Evolutionary conservation across 2,329 filamentous ascomycete genomes (phyloP).

Genomic region (Fusarium sp.): DNA sequence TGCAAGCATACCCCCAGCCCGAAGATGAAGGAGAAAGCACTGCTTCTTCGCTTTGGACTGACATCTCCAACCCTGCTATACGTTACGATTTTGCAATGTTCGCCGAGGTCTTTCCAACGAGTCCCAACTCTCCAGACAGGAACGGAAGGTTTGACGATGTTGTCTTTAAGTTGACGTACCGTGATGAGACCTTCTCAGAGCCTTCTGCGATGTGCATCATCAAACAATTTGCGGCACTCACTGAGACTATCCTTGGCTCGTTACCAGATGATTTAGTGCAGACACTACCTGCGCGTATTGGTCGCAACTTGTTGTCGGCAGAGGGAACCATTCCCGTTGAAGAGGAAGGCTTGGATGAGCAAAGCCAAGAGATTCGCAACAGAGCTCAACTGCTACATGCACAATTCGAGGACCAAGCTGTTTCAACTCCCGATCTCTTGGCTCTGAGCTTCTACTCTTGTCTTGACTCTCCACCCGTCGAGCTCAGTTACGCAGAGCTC

Average conservation of each 20-base stretch:
- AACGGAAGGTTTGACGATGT: slow-evolving; percentile 6
- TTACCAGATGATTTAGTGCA: background rate
- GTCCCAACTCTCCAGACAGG: background rate
- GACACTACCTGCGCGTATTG: background rate
- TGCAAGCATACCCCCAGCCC: background rate
- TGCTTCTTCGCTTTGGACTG: background rate
- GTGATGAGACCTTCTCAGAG: background rate
- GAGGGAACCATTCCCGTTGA: background rate
- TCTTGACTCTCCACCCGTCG: background rate
- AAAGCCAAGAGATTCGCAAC: background rate
- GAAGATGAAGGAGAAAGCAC: fast-evolving
- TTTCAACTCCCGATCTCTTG: background rate
- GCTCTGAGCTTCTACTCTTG: slow-evolving; percentile 20
- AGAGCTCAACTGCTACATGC: slow-evolving; percentile 4
- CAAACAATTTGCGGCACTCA: slow-evolving; percentile 10
- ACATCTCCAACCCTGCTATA: slow-evolving; percentile 17
- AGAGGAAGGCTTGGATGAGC: background rate
- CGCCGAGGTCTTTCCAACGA: slow-evolving; percentile 14
- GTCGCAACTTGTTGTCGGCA: background rate
- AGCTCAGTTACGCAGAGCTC: slow-evolving; percentile 20
- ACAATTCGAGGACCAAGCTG: slow-evolving; percentile 25
- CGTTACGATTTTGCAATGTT: slow-evolving; percentile 31
- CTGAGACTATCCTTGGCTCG: background rate
- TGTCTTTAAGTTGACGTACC: slow-evolving; percentile 26
- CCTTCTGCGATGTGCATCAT: background rate